Conservation (phyloP, 2,329 filamentous ascomycete species). For the Aspergillus unguis region DNA sequence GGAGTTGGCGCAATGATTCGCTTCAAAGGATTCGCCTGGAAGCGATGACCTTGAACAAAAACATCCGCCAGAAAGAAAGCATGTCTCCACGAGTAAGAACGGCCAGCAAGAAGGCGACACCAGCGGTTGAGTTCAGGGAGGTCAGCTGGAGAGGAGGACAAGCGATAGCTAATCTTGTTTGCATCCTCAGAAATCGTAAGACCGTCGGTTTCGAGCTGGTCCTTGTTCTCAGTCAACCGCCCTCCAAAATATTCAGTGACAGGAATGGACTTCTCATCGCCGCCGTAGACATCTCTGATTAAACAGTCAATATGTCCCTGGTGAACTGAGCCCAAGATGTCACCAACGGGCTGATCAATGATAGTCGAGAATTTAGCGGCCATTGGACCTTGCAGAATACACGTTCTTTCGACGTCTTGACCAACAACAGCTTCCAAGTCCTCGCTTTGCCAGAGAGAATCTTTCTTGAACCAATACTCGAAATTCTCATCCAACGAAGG, state of each 20-base stretch:
- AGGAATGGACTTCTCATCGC: conserved; percentile 71
- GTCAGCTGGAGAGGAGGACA: conserved; percentile 69
- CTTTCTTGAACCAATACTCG: conserved; percentile 99
- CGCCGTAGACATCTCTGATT: conserved; percentile 73
- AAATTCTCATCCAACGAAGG: conserved; percentile 95
- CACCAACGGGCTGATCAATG: conserved; percentile 89
- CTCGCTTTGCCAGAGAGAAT: conserved; percentile 98
- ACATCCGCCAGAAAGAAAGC: conserved; percentile 92
- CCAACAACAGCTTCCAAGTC: conserved; percentile 92
- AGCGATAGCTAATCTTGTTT: conserved; percentile 76
- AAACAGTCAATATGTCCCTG: conserved; percentile 78
- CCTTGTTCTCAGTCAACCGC: conserved; percentile 66
- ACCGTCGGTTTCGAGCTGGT: conserved; percentile 76
- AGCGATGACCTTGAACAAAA: conserved; percentile 91
- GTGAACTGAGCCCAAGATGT: conserved; percentile 90
- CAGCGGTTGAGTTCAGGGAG: conserved; percentile 79
- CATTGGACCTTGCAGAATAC: conserved; percentile 92
- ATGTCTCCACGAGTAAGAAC: conserved; percentile 85
- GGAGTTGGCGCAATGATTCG: conserved; percentile 83
- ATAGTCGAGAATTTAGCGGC: conserved; percentile 85
- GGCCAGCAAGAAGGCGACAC: conserved; percentile 83
- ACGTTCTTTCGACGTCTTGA: conserved; percentile 93
- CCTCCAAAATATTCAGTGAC: conserved; percentile 94
- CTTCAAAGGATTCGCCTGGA: conserved; percentile 93
- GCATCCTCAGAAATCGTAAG: conserved; percentile 77